These are phyloP conservation scores for Thermothelomyces thermophilus DNA, from an alignment of 2,329 filamentous ascomycete species.

Conservation along the genomic window DNA sequence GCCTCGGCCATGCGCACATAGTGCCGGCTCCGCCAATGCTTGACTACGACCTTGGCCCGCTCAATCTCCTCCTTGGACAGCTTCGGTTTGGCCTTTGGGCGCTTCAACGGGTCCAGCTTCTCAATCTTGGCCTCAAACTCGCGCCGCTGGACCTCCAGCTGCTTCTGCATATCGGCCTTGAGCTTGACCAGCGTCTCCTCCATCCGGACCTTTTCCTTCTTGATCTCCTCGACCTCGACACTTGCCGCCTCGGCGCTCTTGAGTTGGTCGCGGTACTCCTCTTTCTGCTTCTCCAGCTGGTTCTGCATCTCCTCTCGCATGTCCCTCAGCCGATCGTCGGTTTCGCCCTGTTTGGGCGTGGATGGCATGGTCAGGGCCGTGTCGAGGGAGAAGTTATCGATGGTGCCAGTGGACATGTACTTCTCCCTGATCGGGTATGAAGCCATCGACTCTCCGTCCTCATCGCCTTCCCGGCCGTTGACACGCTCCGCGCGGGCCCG, in stretches of 20 bases:
- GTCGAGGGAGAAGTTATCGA: conserved; percentile 94
- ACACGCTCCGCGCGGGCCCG: conserved; percentile 73
- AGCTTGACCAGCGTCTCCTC: conserved; percentile 69
- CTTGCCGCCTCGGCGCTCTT: conserved; percentile 67
- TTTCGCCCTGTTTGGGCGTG: conserved; percentile 72
- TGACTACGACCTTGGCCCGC: conserved; percentile 58
- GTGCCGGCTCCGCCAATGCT: conserved; percentile 74
- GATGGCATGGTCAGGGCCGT: conserved; percentile 91
- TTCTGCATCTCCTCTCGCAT: conserved; percentile 76
- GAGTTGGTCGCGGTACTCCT: conserved; percentile 72
- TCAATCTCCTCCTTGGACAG: conserved; percentile 67
- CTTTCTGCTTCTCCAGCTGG: conserved; percentile 76
- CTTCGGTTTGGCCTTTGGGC: conserved; percentile 53
- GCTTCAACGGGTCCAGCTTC: conserved; percentile 60
- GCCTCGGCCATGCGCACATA: conserved; percentile 93
- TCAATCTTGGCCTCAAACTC: conserved; percentile 80
- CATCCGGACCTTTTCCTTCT: conserved; percentile 77
- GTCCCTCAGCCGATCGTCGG: conserved; percentile 67
- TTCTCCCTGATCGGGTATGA: conserved; percentile 89
- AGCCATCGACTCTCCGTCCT: conserved; percentile 81
- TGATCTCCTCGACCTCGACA: conserved; percentile 76
- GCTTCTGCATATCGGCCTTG: conserved; percentile 83
- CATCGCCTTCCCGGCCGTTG: conserved; percentile 67
- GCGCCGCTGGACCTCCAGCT: conserved; percentile 75
- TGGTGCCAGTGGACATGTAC: conserved; percentile 87